Evolutionary conservation across 1,284 basidiomycete genomes (phyloP).

Genomic region (Irpex lacteus): DNA sequence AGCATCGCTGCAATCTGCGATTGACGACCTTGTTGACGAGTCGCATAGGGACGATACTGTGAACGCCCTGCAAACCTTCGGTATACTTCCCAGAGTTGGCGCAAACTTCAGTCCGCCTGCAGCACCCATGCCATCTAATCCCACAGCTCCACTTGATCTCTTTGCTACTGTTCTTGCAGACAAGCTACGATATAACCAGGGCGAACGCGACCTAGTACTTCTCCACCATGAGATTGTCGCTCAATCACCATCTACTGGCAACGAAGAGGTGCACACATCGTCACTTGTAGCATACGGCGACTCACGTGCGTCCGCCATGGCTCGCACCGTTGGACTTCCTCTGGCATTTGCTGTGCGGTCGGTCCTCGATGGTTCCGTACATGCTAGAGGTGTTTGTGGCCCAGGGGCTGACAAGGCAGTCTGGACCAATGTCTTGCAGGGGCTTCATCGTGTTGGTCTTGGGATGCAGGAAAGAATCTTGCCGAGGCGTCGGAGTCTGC

Average conservation of each 20-base stretch:
- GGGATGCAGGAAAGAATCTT: constrained; percentile 42
- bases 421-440: constrained; percentile 59
- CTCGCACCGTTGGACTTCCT: constrained; percentile 84
- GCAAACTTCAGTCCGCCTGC: constrained; percentile 28
- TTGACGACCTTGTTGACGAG: constrained; percentile 38
- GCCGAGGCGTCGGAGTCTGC: neutral
- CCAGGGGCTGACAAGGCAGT: constrained; percentile 58
- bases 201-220: constrained; percentile 86
- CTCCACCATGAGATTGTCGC: constrained; percentile 82
- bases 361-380: constrained; percentile 68
- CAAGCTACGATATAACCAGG: constrained; percentile 69
- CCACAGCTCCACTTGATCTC: constrained; percentile 69
- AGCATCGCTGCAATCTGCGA: constrained; percentile 34
- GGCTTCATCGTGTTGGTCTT: constrained; percentile 61
- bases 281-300: constrained; percentile 75
- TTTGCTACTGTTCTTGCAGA: constrained; percentile 76
- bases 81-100: constrained; percentile 36
- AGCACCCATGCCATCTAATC: constrained; percentile 38
- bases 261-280: constrained; percentile 70
- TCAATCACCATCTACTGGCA: constrained; percentile 16
- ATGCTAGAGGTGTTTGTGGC: constrained; percentile 61
- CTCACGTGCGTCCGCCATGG: constrained; percentile 75
- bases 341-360: constrained; percentile 76
- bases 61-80: constrained; percentile 61
- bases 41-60: constrained; percentile 29